Conservation (phyloP, 805 yeast species). For the Saccharomycopsis microspora region DNA sequence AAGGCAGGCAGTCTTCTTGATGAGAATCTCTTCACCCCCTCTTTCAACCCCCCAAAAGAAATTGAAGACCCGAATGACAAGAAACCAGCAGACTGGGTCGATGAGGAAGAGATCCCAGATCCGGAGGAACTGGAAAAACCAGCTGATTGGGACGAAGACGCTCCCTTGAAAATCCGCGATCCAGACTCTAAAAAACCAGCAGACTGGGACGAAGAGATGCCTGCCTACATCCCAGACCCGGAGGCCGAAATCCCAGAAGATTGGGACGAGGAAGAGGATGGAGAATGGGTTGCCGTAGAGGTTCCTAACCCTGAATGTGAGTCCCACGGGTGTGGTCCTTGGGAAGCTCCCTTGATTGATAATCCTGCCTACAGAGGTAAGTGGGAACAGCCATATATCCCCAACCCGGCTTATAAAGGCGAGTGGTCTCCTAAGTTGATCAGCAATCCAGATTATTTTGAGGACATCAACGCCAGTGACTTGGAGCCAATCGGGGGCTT, state of each 20-base stretch:
- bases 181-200: conserved; percentile 59
- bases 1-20: conserved; percentile 59
- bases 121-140: conserved; percentile 58
- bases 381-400: conserved; percentile 59
- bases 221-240: conserved; percentile 55
- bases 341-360: conserved; percentile 55
- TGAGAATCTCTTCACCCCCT: conserved; percentile 47
- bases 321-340: conserved; percentile 67
- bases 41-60: conserved; percentile 54
- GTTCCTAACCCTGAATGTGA: conserved; percentile 68
- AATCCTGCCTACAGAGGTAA: conserved; percentile 70
- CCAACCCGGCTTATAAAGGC: conserved; percentile 73
- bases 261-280: conserved; percentile 90
- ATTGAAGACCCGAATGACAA: conserved; percentile 43
- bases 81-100: conserved; percentile 83
- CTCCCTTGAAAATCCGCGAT: conserved; percentile 54
- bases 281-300: conserved; percentile 67
- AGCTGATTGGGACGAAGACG: conserved; percentile 72
- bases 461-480: conserved; percentile 46
- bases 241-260: conserved; percentile 53
- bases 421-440: conserved; percentile 60
- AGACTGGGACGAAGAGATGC: conserved; percentile 65
- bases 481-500: conserved; percentile 64
- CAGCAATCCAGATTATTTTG: conserved; percentile 59
- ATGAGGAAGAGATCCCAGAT: conserved; percentile 53